Conservation (phyloP, 495 filamentous ascomycete species). For the Podospora pseudoanserina region DNA sequence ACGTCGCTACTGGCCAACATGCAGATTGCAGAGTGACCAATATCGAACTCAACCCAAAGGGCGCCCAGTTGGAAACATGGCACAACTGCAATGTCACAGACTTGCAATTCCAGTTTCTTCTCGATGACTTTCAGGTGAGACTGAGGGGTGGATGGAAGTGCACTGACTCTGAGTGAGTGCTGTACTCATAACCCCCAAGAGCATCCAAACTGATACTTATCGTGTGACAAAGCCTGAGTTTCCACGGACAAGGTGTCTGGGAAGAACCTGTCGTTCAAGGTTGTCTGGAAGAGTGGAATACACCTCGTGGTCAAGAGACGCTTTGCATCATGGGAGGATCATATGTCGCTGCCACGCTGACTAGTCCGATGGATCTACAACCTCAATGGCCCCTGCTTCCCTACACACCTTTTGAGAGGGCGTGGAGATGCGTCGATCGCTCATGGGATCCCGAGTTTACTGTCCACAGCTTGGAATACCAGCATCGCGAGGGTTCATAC, state of each 20-base stretch:
- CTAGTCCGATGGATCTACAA: conserved; percentile 19
- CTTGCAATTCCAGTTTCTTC: conserved; percentile 24
- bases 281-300: conserved; percentile 22
- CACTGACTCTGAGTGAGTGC: neutral
- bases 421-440: conserved; percentile 19
- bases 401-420: conserved; percentile 18
- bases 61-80: conserved; percentile 15
- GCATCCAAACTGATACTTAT: neutral
- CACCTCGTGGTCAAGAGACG: conserved; percentile 19
- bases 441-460: conserved; percentile 23
- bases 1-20: conserved; percentile 22
- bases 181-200: neutral
- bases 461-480: conserved; percentile 18
- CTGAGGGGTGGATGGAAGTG: conserved; percentile 23
- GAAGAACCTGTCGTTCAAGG: conserved; percentile 22
- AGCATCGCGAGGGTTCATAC: conserved; percentile 12
- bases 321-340: conserved; percentile 27
- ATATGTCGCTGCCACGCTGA: conserved; percentile 21
- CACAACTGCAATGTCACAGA: conserved; percentile 24
- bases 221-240: conserved; percentile 11
- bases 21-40: conserved; percentile 24
- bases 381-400: conserved; percentile 25
- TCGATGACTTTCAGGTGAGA: conserved; percentile 16
- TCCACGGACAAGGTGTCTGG: conserved; percentile 20
- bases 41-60: conserved; percentile 21